Percentiles rank a stretch among this genome's conserved stretches.
Evolutionary conservation across 192 early-diverging fungal genomes (phyloP).

Genomic region (Coemansia sp.): DNA sequence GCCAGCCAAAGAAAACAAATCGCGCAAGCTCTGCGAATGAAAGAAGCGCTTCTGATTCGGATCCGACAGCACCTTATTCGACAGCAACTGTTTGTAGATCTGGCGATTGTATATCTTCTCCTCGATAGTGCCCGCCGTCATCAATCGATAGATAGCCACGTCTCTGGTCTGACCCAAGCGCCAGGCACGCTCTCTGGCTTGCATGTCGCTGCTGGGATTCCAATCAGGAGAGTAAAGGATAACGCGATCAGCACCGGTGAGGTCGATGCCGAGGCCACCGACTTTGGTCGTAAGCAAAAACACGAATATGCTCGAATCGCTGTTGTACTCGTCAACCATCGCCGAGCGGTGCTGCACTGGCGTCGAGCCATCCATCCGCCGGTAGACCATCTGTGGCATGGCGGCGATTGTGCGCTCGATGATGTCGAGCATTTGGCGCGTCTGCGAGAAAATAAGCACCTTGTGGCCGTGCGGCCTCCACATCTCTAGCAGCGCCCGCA

Average conservation of each 20-base stretch:
- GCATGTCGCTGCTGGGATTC: constrained; percentile 96
- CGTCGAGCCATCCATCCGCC: constrained; percentile 95
- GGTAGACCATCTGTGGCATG: constrained; percentile 60
- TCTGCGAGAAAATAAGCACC: constrained; percentile 92
- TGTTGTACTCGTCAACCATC: constrained; percentile 89
- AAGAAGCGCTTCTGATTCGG: constrained; percentile 89
- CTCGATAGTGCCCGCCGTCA: constrained; percentile 93
- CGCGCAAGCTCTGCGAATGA: constrained; percentile 77
- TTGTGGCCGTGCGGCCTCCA: constrained; percentile 85
- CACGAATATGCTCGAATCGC: constrained; percentile 64
- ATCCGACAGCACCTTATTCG: constrained; percentile 93
- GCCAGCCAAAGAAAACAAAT: constrained; percentile 77
- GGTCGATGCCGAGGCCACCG: constrained; percentile 92
- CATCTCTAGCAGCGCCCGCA: constrained; percentile 75
- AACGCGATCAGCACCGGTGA: constrained; percentile 91
- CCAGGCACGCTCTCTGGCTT: constrained; percentile 96
- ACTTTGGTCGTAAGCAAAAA: constrained; percentile 98
- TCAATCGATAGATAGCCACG: constrained; percentile 91
- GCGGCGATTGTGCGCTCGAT: constrained; percentile 69
- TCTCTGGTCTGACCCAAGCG: constrained; percentile 82
- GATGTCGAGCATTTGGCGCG: constrained; percentile 93
- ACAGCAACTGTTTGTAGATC: constrained; percentile 95
- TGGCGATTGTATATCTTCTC: constrained; percentile 98
- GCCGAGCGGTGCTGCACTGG: constrained; percentile 80
- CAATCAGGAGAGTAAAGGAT: constrained; percentile 98